Conservation (phyloP, 2,329 filamentous ascomycete genomes). For the Aspergillus eucalypticola region DNA sequence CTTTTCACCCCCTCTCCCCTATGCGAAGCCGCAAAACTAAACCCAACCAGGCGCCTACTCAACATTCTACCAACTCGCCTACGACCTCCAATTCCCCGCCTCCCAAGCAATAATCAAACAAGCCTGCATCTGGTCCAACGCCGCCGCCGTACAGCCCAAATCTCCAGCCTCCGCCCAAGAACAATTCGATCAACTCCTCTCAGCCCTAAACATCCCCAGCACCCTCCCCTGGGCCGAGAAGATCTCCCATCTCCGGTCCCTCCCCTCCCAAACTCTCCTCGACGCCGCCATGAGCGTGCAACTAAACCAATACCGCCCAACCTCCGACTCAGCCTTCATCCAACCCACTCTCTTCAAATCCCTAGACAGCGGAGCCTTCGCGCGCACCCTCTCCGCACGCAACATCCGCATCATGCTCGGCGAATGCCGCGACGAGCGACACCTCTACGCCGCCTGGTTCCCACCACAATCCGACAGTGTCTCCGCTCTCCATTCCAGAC, state of each 20-base stretch:
- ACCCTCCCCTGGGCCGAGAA: slow-evolving; percentile 46
- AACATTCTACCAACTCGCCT: slow-evolving; percentile 58
- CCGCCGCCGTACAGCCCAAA: slow-evolving; percentile 56
- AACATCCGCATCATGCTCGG: slow-evolving; percentile 55
- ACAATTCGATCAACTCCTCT: slow-evolving; percentile 56
- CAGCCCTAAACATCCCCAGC: slow-evolving; percentile 46
- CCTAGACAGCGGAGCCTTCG: slow-evolving; percentile 54
- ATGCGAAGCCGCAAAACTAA: background rate
- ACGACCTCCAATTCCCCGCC: slow-evolving; percentile 54
- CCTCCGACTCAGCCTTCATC: slow-evolving; percentile 54
- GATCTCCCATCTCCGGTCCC: slow-evolving; percentile 46
- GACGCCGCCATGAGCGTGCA: slow-evolving; percentile 45
- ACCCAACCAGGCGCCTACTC: slow-evolving; percentile 51
- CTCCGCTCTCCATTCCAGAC: slow-evolving; percentile 45
- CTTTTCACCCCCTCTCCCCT: background rate
- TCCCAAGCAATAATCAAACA: slow-evolving; percentile 52
- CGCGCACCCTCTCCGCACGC: slow-evolving; percentile 44
- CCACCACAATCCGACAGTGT: slow-evolving; percentile 47
- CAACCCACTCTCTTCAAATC: slow-evolving; percentile 44
- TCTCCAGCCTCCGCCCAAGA: slow-evolving; percentile 47
- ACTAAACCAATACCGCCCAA: slow-evolving; percentile 57
- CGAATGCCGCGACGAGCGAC: slow-evolving; percentile 57
- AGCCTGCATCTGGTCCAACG: slow-evolving; percentile 57
- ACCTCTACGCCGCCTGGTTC: slow-evolving; percentile 53
- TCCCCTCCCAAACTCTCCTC: slow-evolving; percentile 45